Evolutionary conservation across 805 yeast species (phyloP).

Genomic region (Kuraishia hungarica): DNA sequence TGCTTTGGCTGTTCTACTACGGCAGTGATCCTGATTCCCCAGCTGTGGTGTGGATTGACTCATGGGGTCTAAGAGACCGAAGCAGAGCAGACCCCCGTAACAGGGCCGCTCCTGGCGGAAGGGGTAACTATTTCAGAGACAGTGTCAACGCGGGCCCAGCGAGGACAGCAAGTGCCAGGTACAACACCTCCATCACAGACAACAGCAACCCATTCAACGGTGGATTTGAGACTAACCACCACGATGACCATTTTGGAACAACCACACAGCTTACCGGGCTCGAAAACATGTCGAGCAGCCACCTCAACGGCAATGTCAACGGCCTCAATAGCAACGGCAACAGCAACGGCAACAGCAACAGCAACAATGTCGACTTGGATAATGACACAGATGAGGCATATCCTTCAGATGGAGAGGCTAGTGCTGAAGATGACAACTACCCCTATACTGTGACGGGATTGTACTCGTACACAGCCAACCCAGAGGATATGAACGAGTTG

Average conservation of each 20-base stretch:
- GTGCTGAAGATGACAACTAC: constrained; percentile 34
- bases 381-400: constrained; percentile 10
- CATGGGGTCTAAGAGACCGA: constrained; percentile 49
- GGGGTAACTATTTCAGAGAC: constrained; percentile 9
- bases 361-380: neutral
- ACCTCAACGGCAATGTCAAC: constrained; percentile 9
- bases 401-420: constrained; percentile 1
- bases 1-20: constrained; percentile 80
- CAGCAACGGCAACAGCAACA: constrained; percentile 8
- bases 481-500: constrained; percentile 87
- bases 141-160: constrained; percentile 5
- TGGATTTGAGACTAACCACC: neutral
- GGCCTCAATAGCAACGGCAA: constrained; percentile 1
- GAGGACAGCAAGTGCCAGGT: constrained; percentile 3
- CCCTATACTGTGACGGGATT: constrained; percentile 83
- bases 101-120: constrained; percentile 5
- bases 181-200: constrained; percentile 9
- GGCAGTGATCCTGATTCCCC: constrained; percentile 92
- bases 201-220: constrained; percentile 10
- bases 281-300: constrained; percentile 20
- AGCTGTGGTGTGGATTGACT: constrained; percentile 74
- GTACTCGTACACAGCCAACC: constrained; percentile 81
- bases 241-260: constrained; percentile 3
- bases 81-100: constrained; percentile 11
- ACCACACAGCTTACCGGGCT: constrained; percentile 25